Base-by-base conservation (phyloP, 805 yeast genomes). In the Wickerhamia fluorescens region DNA sequence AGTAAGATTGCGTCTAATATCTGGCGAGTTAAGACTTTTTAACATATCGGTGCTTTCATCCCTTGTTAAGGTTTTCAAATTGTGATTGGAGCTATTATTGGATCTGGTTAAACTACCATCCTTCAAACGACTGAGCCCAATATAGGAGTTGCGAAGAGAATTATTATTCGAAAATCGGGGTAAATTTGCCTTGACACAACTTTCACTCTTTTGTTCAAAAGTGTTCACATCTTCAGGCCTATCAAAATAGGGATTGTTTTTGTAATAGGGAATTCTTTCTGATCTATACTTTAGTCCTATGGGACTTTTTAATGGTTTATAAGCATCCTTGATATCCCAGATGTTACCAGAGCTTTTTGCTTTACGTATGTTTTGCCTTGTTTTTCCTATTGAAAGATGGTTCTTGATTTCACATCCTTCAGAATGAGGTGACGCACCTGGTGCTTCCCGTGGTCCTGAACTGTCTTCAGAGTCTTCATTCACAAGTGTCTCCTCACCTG, bases 41-140 rank as follows among this genome's bases (percentile, higher is more conserved):
- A 46, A 27, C 2, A 41, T 30, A 7, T 36, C 37, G 15, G 33
- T 24, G 25, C 26, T 33, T 3, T 42, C 51, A 8, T 21, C 18
- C 16, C 13, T 7, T 21, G 9, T 5, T 13, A 11, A 16, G 8
- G 14, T 22, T 11, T 44, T 41, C 23, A 51, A 36, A 27, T 51
- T 44, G 22, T 35, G 28, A 13, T 35, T 33, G 3, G 56, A 44
- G 20, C 31, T 38, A 21, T 37, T 44, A 7, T 18, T 10, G 2
- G 51, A 45, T 12, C 44, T 39, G 4, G 42, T 34, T 18, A 49
- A 31, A 18, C 43, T 34, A 16, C 44, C 43, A 12, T 58, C 64
- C 34, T 61, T 62, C 21, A 61, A 40, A 18, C 64, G 32, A 34
- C 58, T 61, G 32, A 63, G 47, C 1, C 67, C 68, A 31, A 61